Evolutionary conservation across 768 basidiomycete genomes (phyloP), one percentile per base, ranked within the genome.

Genomic region (Suillus variegatus): DNA sequence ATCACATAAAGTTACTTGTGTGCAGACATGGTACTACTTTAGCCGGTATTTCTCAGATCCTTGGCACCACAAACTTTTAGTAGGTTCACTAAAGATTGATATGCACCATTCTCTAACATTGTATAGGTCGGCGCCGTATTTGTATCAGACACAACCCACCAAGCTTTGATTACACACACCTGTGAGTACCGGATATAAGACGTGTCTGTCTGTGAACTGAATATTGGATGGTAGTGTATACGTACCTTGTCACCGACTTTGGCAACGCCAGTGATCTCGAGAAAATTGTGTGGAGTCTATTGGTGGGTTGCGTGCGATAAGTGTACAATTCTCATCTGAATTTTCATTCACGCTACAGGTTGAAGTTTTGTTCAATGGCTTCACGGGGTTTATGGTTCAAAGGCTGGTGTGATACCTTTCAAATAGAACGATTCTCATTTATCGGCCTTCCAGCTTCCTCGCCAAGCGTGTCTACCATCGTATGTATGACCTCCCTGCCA

Each of bases 11-110:
- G 84, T 85, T 25, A 84, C 84, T 25, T 76, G 78, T 60, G 74
- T 85, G 36, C 85, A 85, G 70, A 77, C 80, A 3, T 84, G 79
- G 76, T 85, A 81, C 64, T 86, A 85, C 68, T 85, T 75, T 66
- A 80, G 75, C n/a, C 80, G 41, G 8, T 67, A 85, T 67, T 80
- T 82, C 64, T 76, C 75, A 12, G 84, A 86, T 71, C 66, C 71
- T 35, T 84, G 82, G 83, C 70, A 75, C 4, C 75, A 78, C 52
- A 82, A 81, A 66, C 56, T 68, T 12, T 70, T 84, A 41, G 84
- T 84, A 66, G 67, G 78, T 69, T 22, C 6, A 25, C 36, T 12
- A 12, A 9, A 18, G 16, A 51, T 61, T 25, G 3, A 20, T 40
- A 40, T 25, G 44, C n/a, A n/a, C 43, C 25, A 7, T 12, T 22